Percentiles rank a stretch among this genome's conserved stretches.
phyloP scores from a whole-genome alignment of 106 monocot genomes.

The Allium sativum region DNA sequence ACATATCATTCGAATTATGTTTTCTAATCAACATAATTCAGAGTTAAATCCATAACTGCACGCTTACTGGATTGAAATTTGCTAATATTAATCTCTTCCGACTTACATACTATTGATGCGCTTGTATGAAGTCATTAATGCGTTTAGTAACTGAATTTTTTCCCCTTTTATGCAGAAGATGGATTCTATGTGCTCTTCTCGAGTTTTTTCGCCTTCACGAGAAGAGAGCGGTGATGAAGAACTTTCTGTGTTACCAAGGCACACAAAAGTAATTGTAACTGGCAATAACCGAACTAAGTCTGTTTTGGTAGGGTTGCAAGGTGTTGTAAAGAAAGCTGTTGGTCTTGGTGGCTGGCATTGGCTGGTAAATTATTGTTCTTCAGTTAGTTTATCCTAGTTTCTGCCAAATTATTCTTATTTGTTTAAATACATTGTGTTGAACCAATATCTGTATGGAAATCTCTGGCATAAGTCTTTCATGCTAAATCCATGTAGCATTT shows the following conservation, averaged over 20 bases:
- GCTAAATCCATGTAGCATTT: too few species aligned
- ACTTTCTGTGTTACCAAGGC: constrained; percentile 76
- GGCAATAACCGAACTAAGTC: constrained; percentile 90
- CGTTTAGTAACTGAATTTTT: too few species aligned
- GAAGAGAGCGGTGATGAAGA: constrained; percentile 89
- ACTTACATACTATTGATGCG: too few species aligned
- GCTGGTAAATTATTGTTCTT: constrained; percentile 33
- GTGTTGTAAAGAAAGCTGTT: constrained; percentile 86
- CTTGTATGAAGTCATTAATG: too few species aligned
- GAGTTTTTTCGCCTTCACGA: constrained; percentile 26
- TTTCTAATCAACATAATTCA: not conserved
- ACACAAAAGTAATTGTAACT: constrained; percentile 84
- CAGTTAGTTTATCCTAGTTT: too few species aligned
- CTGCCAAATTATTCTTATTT: too few species aligned
- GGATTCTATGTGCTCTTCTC: constrained; percentile 51
- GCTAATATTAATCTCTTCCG: too few species aligned
- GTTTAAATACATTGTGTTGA: too few species aligned
- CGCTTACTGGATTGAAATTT: too few species aligned
- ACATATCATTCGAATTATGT: not conserved
- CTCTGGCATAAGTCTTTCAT: too few species aligned
- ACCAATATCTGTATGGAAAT: too few species aligned
- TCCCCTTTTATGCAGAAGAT: constrained; percentile 12
- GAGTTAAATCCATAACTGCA: not conserved
- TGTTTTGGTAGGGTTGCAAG: constrained; percentile 78
- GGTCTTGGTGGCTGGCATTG: constrained; percentile 94